These are phyloP conservation scores for Ophidiomyces ophidiicola DNA, from an alignment of 2,329 filamentous ascomycete species.

Conservation along the genomic window DNA sequence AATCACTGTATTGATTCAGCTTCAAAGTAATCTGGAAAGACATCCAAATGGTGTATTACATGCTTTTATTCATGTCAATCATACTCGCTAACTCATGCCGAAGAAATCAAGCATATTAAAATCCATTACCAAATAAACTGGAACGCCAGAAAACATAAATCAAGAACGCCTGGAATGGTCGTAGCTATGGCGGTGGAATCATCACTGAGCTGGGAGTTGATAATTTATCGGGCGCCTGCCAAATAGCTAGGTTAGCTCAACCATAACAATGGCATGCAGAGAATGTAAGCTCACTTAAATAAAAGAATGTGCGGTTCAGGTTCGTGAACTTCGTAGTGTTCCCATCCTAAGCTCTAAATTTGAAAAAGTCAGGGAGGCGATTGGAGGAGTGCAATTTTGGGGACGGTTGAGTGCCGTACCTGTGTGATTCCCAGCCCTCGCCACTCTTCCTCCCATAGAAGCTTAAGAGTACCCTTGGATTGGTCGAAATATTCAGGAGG, in stretches of 20 bases:
- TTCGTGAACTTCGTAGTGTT: slow-evolving; percentile 98
- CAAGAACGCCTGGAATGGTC: slow-evolving; percentile 13
- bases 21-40: slow-evolving; percentile 8
- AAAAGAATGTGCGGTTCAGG: slow-evolving; percentile 96
- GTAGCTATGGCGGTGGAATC: background rate
- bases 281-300: slow-evolving; percentile 55
- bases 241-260: slow-evolving; percentile 18
- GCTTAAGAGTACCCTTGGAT: slow-evolving; percentile 79
- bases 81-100: slow-evolving; percentile 9
- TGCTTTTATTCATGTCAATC: slow-evolving; percentile 8
- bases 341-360: slow-evolving; percentile 83
- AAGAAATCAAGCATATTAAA: slow-evolving; percentile 3
- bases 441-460: slow-evolving; percentile 98
- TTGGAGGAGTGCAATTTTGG: no score
- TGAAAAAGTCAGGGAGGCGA: background rate
- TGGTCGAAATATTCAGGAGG: slow-evolving; percentile 89
- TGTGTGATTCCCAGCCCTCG: slow-evolving; percentile 92
- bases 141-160: slow-evolving; percentile 4
- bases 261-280: slow-evolving; percentile 14
- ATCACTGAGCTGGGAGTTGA: slow-evolving; percentile 47
- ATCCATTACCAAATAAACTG: slow-evolving; percentile 7
- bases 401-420: slow-evolving; percentile 40
- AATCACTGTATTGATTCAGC: background rate
- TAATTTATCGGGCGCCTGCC: slow-evolving; percentile 71
- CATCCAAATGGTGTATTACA: slow-evolving; percentile 5